Percentiles rank a stretch among this genome's conserved stretches.
phyloP scores from a whole-genome alignment of 768 basidiomycete species.

The Rhizopogon salebrosus region DNA sequence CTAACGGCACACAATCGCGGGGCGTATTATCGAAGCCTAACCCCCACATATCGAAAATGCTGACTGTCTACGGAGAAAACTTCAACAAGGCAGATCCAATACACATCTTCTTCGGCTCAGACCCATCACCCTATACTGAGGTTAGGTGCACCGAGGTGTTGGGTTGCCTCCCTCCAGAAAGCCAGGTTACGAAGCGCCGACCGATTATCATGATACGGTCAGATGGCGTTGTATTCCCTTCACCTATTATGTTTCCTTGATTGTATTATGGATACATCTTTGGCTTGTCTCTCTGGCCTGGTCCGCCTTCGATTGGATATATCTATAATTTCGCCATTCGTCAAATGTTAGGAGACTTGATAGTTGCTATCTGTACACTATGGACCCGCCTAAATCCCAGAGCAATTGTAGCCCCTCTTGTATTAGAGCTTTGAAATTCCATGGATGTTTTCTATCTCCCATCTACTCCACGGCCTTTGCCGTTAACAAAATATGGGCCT shows the following conservation, averaged over 20 bases:
- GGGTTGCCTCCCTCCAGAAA: slow-evolving; percentile 75
- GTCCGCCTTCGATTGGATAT: slow-evolving; percentile 18
- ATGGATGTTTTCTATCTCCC: slow-evolving; percentile 2
- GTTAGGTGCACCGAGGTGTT: slow-evolving; percentile 84
- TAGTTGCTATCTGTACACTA: slow-evolving; percentile 28
- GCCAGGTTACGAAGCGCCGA: slow-evolving; percentile 59
- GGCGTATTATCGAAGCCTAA: slow-evolving; percentile 72
- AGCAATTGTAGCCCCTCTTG: slow-evolving; percentile 26
- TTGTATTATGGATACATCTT: slow-evolving; percentile 11
- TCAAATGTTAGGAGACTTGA: slow-evolving; percentile 20
- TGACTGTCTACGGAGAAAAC: slow-evolving; percentile 87
- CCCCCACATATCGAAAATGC: slow-evolving; percentile 71
- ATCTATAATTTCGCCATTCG: slow-evolving; percentile 16
- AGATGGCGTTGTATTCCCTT: slow-evolving; percentile 87
- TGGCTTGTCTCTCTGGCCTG: slow-evolving; percentile 14
- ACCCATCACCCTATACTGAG: slow-evolving; percentile 83
- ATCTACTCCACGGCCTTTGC: neutral
- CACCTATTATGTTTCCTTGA: slow-evolving; percentile 72
- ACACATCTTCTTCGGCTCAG: slow-evolving; percentile 80
- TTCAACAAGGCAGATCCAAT: slow-evolving; percentile 80
- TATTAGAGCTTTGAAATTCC: slow-evolving; percentile 13
- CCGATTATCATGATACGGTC: slow-evolving; percentile 78
- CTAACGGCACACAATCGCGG: slow-evolving; percentile 59
- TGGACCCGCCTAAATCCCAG: slow-evolving; percentile 18
- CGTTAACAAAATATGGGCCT: neutral